phyloP scores from a whole-genome alignment of 768 basidiomycete genomes.

The Naganishia antarctica region DNA sequence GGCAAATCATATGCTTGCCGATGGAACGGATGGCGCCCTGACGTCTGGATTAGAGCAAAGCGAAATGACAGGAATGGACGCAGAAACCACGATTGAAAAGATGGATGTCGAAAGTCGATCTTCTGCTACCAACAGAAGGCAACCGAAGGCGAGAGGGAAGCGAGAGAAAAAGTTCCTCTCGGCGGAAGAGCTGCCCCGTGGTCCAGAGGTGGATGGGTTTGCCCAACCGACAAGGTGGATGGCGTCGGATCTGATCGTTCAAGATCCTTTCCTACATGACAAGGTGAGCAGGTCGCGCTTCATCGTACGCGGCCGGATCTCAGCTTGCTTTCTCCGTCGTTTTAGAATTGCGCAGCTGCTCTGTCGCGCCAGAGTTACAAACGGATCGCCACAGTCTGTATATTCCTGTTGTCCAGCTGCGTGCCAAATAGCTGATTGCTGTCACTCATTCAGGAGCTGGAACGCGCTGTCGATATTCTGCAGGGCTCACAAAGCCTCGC shows the following conservation, averaged over 20 bases:
- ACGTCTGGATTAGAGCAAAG: not conserved
- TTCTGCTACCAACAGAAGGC: constrained; percentile 25
- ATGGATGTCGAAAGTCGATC: constrained; percentile 23
- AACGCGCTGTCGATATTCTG: not conserved
- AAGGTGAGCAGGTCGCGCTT: constrained; percentile 36
- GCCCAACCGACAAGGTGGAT: constrained; percentile 42
- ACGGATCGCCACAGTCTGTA: not conserved
- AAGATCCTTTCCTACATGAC: constrained; percentile 47
- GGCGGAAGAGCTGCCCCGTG: not conserved
- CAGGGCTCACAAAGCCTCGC: not conserved
- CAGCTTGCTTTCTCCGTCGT: not conserved
- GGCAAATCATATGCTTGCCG: not conserved
- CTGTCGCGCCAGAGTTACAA: not conserved
- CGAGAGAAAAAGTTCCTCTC: not conserved
- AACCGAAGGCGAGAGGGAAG: constrained; percentile 2
- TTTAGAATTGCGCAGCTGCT: constrained; percentile 7
- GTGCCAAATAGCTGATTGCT: not conserved
- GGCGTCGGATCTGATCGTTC: constrained; percentile 38
- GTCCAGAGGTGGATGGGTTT: constrained; percentile 13
- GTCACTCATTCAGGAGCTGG: not conserved
- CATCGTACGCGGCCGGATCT: too few species aligned
- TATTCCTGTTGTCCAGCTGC: not conserved
- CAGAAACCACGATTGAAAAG: constrained; percentile 20
- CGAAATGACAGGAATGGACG: not conserved
- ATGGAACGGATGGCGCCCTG: not conserved